Percentiles rank a stretch among this genome's conserved stretches.
These are phyloP conservation scores for Lipomyces oligophaga DNA, from an alignment of 805 yeast species.

Conservation along the genomic window DNA sequence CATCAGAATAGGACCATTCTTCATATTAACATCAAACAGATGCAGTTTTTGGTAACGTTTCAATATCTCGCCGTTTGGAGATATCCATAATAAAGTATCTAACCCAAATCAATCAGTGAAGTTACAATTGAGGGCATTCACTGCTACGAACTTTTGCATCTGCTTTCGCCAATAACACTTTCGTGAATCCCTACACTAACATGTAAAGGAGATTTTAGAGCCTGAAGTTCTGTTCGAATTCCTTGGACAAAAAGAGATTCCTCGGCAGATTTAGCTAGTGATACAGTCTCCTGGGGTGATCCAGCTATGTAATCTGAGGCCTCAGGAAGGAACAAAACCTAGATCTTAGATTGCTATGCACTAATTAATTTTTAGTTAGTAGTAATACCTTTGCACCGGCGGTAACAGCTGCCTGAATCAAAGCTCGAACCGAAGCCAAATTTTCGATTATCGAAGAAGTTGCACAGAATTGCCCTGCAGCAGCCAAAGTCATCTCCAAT, in stretches of 20 bases:
- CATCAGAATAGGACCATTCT: constrained; percentile 72
- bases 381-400: constrained; percentile 52
- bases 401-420: constrained; percentile 62
- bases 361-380: not conserved
- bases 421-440: constrained; percentile 52
- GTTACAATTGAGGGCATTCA: not conserved
- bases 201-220: constrained; percentile 43
- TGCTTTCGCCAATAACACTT: constrained; percentile 48
- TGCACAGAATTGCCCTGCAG: constrained; percentile 84
- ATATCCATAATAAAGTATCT: constrained; percentile 67
- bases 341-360: not conserved
- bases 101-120: not conserved
- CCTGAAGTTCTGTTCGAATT: constrained; percentile 47
- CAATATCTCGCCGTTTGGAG: constrained; percentile 57
- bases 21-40: constrained; percentile 79
- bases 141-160: constrained; percentile 50
- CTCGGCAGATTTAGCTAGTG: constrained; percentile 50
- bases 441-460: constrained; percentile 59
- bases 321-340: constrained; percentile 73
- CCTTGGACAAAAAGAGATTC: constrained; percentile 43
- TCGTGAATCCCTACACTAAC: constrained; percentile 89
- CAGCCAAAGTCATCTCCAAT: constrained; percentile 54
- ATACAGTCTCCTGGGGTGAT: constrained; percentile 59
- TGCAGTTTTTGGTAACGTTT: constrained; percentile 82
- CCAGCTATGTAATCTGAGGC: constrained; percentile 85